phyloP scores from a whole-genome alignment of 140 eudicot species.

The Erigeron philadelphicus region DNA sequence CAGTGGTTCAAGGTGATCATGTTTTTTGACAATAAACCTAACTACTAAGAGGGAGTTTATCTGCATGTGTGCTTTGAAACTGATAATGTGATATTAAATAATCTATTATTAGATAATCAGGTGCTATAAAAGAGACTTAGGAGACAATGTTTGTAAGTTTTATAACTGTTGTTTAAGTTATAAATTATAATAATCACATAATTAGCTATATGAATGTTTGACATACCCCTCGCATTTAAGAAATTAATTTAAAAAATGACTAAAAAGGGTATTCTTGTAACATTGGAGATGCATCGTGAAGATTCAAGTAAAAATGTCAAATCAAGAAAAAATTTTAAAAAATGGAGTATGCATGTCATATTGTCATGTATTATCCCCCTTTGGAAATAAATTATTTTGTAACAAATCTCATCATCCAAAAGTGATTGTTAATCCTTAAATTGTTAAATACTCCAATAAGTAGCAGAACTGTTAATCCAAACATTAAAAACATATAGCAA shows the following conservation, averaged over 20 bases:
- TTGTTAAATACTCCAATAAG: not conserved
- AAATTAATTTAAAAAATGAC: not conserved
- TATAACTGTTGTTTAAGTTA: not conserved
- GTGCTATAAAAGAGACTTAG: not conserved
- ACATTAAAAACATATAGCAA: not conserved
- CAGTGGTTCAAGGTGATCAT: constrained; percentile 33
- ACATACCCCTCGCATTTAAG: not conserved
- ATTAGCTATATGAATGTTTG: not conserved
- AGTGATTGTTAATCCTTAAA: not conserved
- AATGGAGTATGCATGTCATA: not conserved
- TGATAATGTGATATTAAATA: not conserved
- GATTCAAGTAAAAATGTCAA: not conserved
- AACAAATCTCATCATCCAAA: not conserved
- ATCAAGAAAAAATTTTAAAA: too few species aligned
- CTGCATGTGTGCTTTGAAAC: constrained; percentile 2
- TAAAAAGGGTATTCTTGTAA: not conserved
- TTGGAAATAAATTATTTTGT: not conserved
- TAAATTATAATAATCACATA: not conserved
- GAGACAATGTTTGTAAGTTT: not conserved
- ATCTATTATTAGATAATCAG: not conserved
- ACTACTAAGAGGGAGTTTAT: not conserved
- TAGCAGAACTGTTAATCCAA: not conserved
- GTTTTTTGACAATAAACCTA: not conserved
- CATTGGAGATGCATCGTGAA: too few species aligned
- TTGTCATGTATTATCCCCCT: not conserved